Percentiles rank a stretch among this genome's conserved stretches.
Evolutionary conservation across 345 rosid genomes (phyloP).

Genomic region (Triadica sebifera): DNA sequence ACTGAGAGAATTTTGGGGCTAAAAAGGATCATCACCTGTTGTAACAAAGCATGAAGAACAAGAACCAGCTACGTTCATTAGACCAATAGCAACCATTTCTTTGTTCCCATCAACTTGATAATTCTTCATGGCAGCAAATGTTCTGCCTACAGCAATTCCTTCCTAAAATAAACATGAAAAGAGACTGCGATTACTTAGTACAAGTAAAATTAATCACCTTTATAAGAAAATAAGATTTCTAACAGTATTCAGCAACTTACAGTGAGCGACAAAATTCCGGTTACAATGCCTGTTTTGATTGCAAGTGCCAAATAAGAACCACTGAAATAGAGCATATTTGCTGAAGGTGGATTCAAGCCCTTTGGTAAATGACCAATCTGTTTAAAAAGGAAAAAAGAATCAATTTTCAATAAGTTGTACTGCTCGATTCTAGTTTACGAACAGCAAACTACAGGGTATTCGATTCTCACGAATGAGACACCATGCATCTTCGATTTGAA

Average conservation of each 20-base stretch:
- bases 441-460: background rate
- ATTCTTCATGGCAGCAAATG: slow-evolving; percentile 78
- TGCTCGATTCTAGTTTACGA: background rate
- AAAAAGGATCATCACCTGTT: slow-evolving; percentile 47
- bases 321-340: slow-evolving; percentile 65
- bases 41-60: slow-evolving; percentile 91
- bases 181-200: too few relatives aligned
- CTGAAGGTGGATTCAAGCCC: slow-evolving; percentile 95
- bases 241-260: slow-evolving; percentile 42
- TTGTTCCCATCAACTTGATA: slow-evolving; percentile 97
- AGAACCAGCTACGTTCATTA: slow-evolving; percentile 95
- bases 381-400: background rate
- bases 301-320: slow-evolving; percentile 61
- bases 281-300: slow-evolving; percentile 79
- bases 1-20: background rate
- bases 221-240: too few relatives aligned
- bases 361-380: slow-evolving; percentile 91
- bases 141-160: slow-evolving; percentile 99
- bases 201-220: too few relatives aligned
- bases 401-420: background rate
- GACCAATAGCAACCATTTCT: slow-evolving; percentile 97
- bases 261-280: slow-evolving; percentile 86
- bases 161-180: slow-evolving; percentile 41
- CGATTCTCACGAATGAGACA: slow-evolving; percentile 63
- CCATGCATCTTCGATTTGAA: slow-evolving; percentile 59